Percentiles rank a stretch among this genome's conserved stretches.
phyloP scores from a whole-genome alignment of 2,329 filamentous ascomycete species.

The Aspergillus sclerotialis region DNA sequence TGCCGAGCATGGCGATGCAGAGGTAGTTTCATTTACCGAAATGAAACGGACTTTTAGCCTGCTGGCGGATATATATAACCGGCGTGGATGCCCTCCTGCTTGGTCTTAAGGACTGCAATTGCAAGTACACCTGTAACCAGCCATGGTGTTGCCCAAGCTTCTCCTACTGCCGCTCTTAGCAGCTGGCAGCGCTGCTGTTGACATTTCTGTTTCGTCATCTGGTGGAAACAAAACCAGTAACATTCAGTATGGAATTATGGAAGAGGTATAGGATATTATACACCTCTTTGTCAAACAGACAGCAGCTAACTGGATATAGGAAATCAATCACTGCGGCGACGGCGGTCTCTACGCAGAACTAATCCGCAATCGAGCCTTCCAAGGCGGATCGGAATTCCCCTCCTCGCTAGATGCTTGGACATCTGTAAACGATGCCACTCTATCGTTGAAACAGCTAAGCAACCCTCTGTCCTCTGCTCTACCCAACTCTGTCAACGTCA shows the following conservation, averaged over 20 bases:
- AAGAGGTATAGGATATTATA: slow-evolving; percentile 20
- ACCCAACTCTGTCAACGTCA: slow-evolving; percentile 37
- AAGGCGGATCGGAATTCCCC: slow-evolving; percentile 23
- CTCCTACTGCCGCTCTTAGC: slow-evolving; percentile 20
- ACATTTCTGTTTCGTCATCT: slow-evolving; percentile 21
- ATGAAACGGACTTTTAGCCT: not conserved
- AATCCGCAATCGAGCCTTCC: slow-evolving; percentile 29
- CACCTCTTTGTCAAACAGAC: not conserved
- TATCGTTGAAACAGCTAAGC: slow-evolving; percentile 31
- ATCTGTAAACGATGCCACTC: slow-evolving; percentile 18
- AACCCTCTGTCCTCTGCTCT: slow-evolving; percentile 40
- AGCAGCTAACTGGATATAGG: slow-evolving; percentile 7
- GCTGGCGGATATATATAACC: not conserved
- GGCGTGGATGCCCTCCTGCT: too few species aligned
- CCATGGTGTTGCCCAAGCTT: slow-evolving; percentile 13
- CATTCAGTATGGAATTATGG: slow-evolving; percentile 25
- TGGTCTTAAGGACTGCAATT: too few species aligned
- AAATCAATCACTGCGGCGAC: slow-evolving; percentile 26
- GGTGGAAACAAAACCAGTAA: slow-evolving; percentile 20
- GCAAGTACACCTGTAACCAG: too few species aligned
- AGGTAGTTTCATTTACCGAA: not conserved
- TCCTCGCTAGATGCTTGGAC: slow-evolving; percentile 24
- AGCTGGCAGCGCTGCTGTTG: slow-evolving; percentile 16
- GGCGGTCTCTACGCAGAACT: slow-evolving; percentile 30
- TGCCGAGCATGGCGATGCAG: not conserved